These are phyloP conservation scores for Chimonanthus salicifolius DNA, from an alignment of 164 flowering plant species.

Conservation along the genomic window DNA sequence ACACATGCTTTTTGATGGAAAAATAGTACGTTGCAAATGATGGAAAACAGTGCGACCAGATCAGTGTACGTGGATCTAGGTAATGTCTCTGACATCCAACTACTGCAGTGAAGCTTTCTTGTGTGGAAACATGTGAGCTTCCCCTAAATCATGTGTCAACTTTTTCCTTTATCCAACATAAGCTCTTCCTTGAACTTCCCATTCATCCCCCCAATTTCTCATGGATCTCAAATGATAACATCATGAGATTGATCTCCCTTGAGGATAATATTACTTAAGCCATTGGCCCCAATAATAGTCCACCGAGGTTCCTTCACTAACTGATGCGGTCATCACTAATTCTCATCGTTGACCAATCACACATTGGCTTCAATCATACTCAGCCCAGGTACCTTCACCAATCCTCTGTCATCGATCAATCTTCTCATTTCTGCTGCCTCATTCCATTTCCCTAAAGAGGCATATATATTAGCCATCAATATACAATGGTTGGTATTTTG, in stretches of 20 bases:
- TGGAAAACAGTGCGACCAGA: no score
- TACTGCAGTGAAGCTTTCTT: no score
- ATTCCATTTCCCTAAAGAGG: slow-evolving; percentile 30
- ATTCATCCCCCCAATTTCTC: slow-evolving; percentile 14
- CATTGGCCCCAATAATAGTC: not conserved
- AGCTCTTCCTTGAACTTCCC: slow-evolving; percentile 12
- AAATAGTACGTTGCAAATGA: no score
- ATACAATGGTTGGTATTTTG: slow-evolving; percentile 18
- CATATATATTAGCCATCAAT: slow-evolving; percentile 25
- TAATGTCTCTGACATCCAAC: no score
- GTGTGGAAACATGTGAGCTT: no score
- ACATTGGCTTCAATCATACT: slow-evolving; percentile 24
- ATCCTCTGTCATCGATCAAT: slow-evolving; percentile 17
- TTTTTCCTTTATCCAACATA: no score
- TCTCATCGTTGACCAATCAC: no score
- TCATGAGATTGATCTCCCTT: slow-evolving; percentile 19
- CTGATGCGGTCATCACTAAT: no score
- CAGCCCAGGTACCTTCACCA: slow-evolving; percentile 35
- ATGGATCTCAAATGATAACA: slow-evolving; percentile 15
- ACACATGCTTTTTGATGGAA: no score
- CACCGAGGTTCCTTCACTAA: no score
- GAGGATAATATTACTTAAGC: slow-evolving; percentile 14
- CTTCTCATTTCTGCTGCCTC: slow-evolving; percentile 30
- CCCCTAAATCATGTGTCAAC: no score
- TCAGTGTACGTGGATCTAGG: no score